Evolutionary conservation across 768 basidiomycete species (phyloP), one percentile per base, ranked within the genome.

Genomic region (Podaxis pistillaris): DNA sequence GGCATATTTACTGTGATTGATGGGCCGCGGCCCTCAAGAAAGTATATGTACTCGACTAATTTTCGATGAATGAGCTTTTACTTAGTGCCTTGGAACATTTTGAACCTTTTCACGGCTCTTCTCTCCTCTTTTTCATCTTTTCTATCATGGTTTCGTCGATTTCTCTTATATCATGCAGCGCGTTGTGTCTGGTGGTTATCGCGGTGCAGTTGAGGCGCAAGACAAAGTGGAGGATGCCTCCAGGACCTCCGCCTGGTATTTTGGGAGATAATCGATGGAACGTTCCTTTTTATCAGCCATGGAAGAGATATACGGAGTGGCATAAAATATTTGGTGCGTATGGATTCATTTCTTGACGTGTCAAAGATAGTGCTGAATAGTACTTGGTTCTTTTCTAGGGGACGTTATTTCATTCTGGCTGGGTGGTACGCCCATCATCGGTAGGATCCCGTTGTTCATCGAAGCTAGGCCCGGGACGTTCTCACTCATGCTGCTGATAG

Each of bases 231-330:
- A 44, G 61, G 9, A 62, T 68, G 47, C 67, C 67, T 19, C 67
- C 65, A 1, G 67, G 67, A 15, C 67, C 67, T 13, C 60, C 67
- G 19, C 63, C 65, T 38, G 54, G 65, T 36, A 50, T 64, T 13
- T 55, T 66, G 2, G 52, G 67, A 17, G 67, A 68, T 38, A 68
- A 68, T 52, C 63, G 67, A 24, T 47, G 46, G 36, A 53, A 68
- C 28, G 58, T 68, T 15, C 67, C 67, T 1, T 47, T 36, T 15
- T 40, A 55, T 38, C 56, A 63, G 36, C 57, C 64, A 4, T 71
- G 70, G 70, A 67, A 66, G 41, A 63, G 58, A 2, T 71, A 69
- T 38, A 62, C 57, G 17, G 62, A 58, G 19, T 71, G 70, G 68
- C 57, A 66, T 41, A 52, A 60, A 26, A 33, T 46, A 54, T 67